Base-by-base conservation (phyloP, 2,329 filamentous ascomycete species). In the Nemania abortiva region DNA sequence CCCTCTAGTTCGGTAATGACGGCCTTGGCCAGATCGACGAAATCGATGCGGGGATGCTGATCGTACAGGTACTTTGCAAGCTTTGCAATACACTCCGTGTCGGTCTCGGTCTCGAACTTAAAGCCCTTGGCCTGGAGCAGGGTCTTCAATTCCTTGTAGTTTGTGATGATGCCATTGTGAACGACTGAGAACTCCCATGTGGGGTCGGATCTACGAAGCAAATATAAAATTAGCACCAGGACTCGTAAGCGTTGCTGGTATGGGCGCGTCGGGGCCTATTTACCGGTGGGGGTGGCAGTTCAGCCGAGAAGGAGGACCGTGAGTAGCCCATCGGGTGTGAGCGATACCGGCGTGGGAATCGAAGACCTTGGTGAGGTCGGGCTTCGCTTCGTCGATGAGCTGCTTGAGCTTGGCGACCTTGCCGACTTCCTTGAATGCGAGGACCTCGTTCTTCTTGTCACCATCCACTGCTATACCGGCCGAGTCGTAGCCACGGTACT, bases 161-260 rank as follows among this genome's bases (percentile, higher is more conserved):
- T 99, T 86, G 96, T 99, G 84, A 99, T 99, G 88, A 99, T 99
- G 80, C 96, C 96, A 85, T 99, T 99, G 91, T 99, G 96, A 70
- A 98, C 96, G 77, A 99, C 91, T 74, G 93, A 89, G 83, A 99
- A 99, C 85, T 99, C 92, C 94, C 95, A 99, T 78, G 86, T 93
- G 77, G 92, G 90, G 82, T 99, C 96, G 74, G 95, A 98, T 83
- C 95, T 97, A 74, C 20, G n/a, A 67, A 61, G 59, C 66, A 50
- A 24, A 59, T 27, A 58, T 50, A 50, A 69, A 59, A 73, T 74
- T 74, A 74, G 70, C 66, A 75, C 66, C 58, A 65, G 69, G 70
- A 69, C 66, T 74, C 72, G 73, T 74, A 73, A 72, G 69, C 70
- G 69, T 55, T 70, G 29, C 61, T 52, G 39, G 53, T 60, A 67